phyloP scores from a whole-genome alignment of 306 rosid genomes.

The Dryas drummondii region DNA sequence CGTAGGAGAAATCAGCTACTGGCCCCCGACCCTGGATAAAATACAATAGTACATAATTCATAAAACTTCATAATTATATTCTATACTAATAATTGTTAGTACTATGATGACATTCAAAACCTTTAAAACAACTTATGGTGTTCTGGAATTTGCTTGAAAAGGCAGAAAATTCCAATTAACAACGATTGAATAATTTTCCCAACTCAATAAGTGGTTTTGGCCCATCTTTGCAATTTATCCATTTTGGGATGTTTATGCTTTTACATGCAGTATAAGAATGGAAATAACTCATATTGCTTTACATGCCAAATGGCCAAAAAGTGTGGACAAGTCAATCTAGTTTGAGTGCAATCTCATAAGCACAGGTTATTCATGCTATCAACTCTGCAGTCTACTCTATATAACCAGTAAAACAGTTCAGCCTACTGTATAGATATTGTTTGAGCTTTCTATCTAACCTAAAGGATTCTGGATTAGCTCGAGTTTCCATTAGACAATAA shows the following conservation, averaged over 20 bases:
- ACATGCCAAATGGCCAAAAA: not conserved
- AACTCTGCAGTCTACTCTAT: not conserved
- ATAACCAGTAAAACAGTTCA: not conserved
- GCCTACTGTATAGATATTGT: not conserved
- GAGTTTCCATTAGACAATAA: slow-evolving; percentile 8
- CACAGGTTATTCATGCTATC: not conserved
- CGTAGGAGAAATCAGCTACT: slow-evolving; percentile 49
- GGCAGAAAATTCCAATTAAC: not conserved
- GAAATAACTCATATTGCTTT: not conserved
- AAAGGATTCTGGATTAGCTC: not conserved
- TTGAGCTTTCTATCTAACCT: not conserved
- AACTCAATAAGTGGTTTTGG: not conserved
- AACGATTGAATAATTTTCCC: not conserved
- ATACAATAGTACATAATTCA: not conserved
- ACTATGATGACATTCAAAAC: slow-evolving; percentile 2
- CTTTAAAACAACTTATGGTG: not conserved
- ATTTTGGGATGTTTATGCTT: not conserved
- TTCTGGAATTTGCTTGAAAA: slow-evolving; percentile 8
- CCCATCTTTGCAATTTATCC: not conserved
- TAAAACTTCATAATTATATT: not conserved
- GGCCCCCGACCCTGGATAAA: slow-evolving; percentile 89
- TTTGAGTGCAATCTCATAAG: not conserved
- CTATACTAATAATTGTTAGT: not conserved
- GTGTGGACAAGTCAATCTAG: not conserved
- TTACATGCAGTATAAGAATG: not conserved